Evolutionary conservation across 2,329 filamentous ascomycete species (phyloP), one percentile per base, ranked within the genome.

Genomic region (Monosporascus sp.): DNA sequence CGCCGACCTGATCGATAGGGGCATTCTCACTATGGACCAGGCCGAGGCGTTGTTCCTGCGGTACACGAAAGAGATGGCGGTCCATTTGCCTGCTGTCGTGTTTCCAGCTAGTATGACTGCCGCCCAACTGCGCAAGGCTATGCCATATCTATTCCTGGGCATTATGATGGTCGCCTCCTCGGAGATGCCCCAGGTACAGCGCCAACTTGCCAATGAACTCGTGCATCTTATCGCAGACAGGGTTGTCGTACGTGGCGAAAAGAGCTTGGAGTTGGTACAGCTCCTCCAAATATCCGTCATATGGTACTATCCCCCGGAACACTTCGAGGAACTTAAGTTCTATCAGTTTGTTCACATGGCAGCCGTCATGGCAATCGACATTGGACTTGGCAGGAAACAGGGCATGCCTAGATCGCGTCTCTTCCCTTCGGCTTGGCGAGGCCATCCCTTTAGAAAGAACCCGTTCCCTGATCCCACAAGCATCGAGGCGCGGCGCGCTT

Each of bases 311-410:
- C 89, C 90, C 17, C 90, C 90, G 0, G 85, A 93, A 59, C 81
- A 88, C 61, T 89, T 89, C 54, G 89, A 95, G 63, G 88, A 94
- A 70, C 82, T 93, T 64, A 94, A 94, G 66, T 95, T 94, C 68
- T 96, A 94, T 71, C 89, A 93, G 72, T 80, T 94, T 59, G 84
- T 90, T 46, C 89, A 96, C 67, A 83, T 90, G 64, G 87, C 88
- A 2, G 86, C 86, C 47, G 81, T 90, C 60, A 89, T 96, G 85
- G 87, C 87, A 25, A 84, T 95, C 51, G 90, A 96, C 61, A 80
- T 96, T 37, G 90, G 90, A 0, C 80, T 96, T 6, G 88, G 73
- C 6, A 63, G 67, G 59, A 68, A 64, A 51, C 68, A 68, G 56
- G 62, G 68, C 48, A 70, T 66, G n/a, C 63, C 63, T 35, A 69